Conservation (phyloP, 768 basidiomycete genomes). For the Pisolithus sp. region DNA sequence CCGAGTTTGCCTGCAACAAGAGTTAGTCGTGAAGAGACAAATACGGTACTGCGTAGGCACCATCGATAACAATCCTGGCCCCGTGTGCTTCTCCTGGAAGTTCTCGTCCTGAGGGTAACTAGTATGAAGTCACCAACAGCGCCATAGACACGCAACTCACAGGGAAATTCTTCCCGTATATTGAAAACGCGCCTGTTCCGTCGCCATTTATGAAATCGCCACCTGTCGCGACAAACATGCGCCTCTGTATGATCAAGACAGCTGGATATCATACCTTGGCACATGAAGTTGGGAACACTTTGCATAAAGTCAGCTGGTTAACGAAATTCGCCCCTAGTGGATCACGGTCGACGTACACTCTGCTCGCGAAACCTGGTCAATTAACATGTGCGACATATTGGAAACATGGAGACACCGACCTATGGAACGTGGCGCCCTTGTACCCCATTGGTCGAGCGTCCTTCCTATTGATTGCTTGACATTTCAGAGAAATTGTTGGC, state of each 20-base stretch:
- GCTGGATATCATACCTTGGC: constrained; percentile 54
- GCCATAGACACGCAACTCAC: constrained; percentile 36
- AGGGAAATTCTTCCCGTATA: constrained; percentile 91
- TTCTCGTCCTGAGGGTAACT: constrained; percentile 75
- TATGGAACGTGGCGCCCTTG: constrained; percentile 86
- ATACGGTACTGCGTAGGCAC: constrained; percentile 32
- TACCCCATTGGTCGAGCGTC: constrained; percentile 87
- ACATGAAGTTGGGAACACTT: constrained; percentile 93
- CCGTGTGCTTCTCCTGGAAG: constrained; percentile 83
- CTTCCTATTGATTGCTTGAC: constrained; percentile 14
- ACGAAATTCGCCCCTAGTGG: constrained; percentile 1
- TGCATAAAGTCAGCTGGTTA: constrained; percentile 7
- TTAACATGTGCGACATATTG: background rate
- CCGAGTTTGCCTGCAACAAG: constrained; percentile 80
- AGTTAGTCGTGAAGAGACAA: constrained; percentile 1
- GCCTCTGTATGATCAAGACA: background rate
- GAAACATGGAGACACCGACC: constrained; percentile 44
- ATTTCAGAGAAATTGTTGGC: constrained; percentile 4
- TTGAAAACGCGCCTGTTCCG: constrained; percentile 94
- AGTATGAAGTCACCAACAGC: background rate
- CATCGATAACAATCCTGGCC: constrained; percentile 88
- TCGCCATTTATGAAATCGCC: constrained; percentile 95
- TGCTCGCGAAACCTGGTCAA: constrained; percentile 22
- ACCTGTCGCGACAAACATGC: constrained; percentile 35
- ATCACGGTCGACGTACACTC: constrained; percentile 53